These are phyloP conservation scores for Solanum bukasovii DNA, from an alignment of 257 asterid species.

Conservation along the genomic window DNA sequence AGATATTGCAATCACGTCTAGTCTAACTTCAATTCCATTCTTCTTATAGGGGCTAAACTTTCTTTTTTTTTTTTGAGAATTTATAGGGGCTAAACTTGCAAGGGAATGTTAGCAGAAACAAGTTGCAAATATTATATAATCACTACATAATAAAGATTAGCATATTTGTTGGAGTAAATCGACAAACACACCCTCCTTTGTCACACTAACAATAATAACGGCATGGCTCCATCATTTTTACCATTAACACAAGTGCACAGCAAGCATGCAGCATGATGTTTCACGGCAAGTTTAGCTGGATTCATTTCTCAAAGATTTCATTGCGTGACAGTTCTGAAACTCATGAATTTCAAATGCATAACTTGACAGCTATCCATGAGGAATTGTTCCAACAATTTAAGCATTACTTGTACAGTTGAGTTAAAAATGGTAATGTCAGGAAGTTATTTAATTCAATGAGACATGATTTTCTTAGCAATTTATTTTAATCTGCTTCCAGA, in stretches of 20 bases:
- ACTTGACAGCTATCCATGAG: background rate
- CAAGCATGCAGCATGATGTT: background rate
- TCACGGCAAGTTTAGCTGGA: background rate
- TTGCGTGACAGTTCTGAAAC: background rate
- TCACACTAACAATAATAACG: background rate
- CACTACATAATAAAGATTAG: background rate
- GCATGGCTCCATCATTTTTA: background rate
- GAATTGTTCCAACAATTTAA: background rate
- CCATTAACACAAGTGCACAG: background rate
- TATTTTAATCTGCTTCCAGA: background rate
- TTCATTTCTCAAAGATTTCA: background rate
- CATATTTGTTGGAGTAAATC: background rate
- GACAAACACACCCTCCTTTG: background rate
- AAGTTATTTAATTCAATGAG: background rate
- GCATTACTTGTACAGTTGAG: background rate
- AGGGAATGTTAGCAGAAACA: background rate
- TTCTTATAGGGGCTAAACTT: background rate
- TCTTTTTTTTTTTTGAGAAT: too few relatives aligned
- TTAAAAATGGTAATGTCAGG: background rate
- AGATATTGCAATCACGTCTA: background rate
- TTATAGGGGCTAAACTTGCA: background rate
- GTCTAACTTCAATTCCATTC: background rate
- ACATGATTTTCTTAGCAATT: background rate
- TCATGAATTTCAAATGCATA: background rate
- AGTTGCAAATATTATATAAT: background rate